Evolutionary conservation across 1,139 yeast genomes (phyloP), one percentile per base, ranked within the genome.

Genomic region (Saccharomycopsis hybrid): DNA sequence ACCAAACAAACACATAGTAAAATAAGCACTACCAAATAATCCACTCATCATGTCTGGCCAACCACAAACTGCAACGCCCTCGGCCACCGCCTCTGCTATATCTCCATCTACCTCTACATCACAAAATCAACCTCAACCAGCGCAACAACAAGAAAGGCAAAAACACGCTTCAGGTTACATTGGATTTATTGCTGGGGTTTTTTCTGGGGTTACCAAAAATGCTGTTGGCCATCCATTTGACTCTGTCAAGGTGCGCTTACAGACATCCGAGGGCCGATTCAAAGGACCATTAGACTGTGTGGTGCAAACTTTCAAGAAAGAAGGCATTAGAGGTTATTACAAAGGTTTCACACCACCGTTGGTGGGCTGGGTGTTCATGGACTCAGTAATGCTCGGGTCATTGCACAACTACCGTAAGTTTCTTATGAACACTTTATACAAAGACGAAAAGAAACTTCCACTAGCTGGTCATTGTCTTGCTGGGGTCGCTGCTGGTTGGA

Each of bases 151-250:
- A 33, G 27, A 36, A 37, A 36, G 30, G 35, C 36, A 40, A 5
- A 44, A 48, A 27, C 43, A 48, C 8, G 46, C 49, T 5, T 67
- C 59, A 11, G 65, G 76, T 52, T 81, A 80, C 59, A 74, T 80
- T 54, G 96, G 96, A 13, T 88, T 87, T 61, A 76, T 87, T 11
- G 96, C 96, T 2, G 96, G 96, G 4, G 80, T 85, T 61, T 85
- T 85, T 61, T 82, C 92, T 0, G 96, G 96, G 24, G 77, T 87
- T 37, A 85, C 86, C 60, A 89, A 89, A 64, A 85, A 88, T 59
- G 80, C 84, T 0, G 96, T 89, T 18, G 96, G 97, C 1, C 96
- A 89, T 64, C 96, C 97, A 4, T 88, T 89, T 59, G 97, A 89
- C 62, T 86, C 96, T 1, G 80, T 89, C 57, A 89, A 89, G 62